Conservation (phyloP, 2,329 filamentous ascomycete species). For the Xylariaceae sp. region DNA sequence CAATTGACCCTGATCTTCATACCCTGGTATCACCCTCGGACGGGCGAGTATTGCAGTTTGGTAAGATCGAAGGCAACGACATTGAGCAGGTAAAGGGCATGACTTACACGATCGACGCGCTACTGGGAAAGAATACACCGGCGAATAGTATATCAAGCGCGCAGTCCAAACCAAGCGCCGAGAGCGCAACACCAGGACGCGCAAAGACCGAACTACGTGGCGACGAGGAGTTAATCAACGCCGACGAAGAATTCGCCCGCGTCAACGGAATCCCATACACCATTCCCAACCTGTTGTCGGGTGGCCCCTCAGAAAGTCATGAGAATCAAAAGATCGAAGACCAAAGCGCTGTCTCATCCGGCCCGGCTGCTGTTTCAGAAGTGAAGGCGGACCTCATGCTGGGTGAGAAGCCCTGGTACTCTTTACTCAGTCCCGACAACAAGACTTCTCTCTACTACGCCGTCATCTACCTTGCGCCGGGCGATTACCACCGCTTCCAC, state of each 20-base stretch:
- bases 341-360: constrained; percentile 61
- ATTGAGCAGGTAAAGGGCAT: constrained; percentile 99
- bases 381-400: constrained; percentile 79
- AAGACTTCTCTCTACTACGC: constrained; percentile 80
- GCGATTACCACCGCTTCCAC: constrained; percentile 98
- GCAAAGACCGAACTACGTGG: constrained; percentile 34
- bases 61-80: constrained; percentile 84
- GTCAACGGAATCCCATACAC: constrained; percentile 97
- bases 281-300: constrained; percentile 79
- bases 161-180: constrained; percentile 24
- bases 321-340: constrained; percentile 53
- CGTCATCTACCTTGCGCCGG: constrained; percentile 92
- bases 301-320: constrained; percentile 44
- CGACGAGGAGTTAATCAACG: constrained; percentile 62
- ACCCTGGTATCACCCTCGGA: constrained; percentile 85
- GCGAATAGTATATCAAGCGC: constrained; percentile 47
- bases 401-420: constrained; percentile 65
- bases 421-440: constrained; percentile 55
- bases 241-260: constrained; percentile 86
- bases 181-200: constrained; percentile 21
- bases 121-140: constrained; percentile 66
- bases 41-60: constrained; percentile 85
- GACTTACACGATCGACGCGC: constrained; percentile 91
- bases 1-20: constrained; percentile 73
- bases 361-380: constrained; percentile 67